phyloP scores from a whole-genome alignment of 305 asterid species.

The Fraxinus greggii region DNA sequence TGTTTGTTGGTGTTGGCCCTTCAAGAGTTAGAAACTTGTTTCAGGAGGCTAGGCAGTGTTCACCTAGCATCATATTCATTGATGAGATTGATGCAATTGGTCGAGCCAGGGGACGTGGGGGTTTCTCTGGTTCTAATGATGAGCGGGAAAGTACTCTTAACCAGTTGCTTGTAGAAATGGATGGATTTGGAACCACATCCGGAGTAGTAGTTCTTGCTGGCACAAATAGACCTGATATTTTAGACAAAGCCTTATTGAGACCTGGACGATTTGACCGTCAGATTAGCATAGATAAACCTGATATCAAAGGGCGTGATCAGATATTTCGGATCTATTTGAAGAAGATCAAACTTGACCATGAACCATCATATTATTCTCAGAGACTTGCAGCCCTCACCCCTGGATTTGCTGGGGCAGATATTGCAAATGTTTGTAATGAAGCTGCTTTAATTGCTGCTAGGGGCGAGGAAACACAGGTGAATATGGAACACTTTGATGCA shows the following conservation, averaged over 20 bases:
- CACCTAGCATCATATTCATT: conserved; percentile 88
- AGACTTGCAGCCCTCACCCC: conserved; percentile 97
- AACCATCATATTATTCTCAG: conserved; percentile 76
- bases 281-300: conserved; percentile 87
- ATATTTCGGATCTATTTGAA: conserved; percentile 78
- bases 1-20: conserved; percentile 98
- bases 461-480: conserved; percentile 52
- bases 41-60: conserved; percentile 92
- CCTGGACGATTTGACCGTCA: conserved; percentile 98
- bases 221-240: conserved; percentile 93
- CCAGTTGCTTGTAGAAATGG: conserved; percentile 98
- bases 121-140: conserved; percentile 80
- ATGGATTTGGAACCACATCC: conserved; percentile 93
- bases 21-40: conserved; percentile 91
- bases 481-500: conserved; percentile 80
- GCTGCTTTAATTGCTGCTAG: conserved; percentile 96
- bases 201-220: conserved; percentile 98
- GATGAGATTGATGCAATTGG: conserved; percentile 99
- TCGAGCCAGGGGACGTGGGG: conserved; percentile 98
- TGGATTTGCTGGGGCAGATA: conserved; percentile 98
- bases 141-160: conserved; percentile 97
- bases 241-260: conserved; percentile 86
- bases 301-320: conserved; percentile 92
- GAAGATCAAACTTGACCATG: conserved; percentile 79
- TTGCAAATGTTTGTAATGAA: conserved; percentile 94